Percentiles rank a stretch among this genome's conserved stretches.
These are phyloP conservation scores for Nitzschia palea DNA, from an alignment of 108 stramenopile genomes.

Conservation along the genomic window DNA sequence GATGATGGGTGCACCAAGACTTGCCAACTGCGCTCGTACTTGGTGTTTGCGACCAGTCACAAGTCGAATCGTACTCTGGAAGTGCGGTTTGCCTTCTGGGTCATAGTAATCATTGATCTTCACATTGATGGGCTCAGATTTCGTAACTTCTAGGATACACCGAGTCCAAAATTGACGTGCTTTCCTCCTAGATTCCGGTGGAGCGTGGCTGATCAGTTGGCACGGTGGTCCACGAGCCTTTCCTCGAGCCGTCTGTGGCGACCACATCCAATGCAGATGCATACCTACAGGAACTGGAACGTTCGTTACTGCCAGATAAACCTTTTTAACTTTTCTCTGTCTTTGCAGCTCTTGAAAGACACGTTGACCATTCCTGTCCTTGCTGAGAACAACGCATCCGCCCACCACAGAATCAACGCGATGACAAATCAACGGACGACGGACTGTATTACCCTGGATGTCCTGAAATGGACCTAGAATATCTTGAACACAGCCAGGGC, in stretches of 20 bases:
- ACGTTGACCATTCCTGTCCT: slow-evolving; percentile 82
- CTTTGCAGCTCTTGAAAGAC: slow-evolving; percentile 79
- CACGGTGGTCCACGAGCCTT: slow-evolving; percentile 80
- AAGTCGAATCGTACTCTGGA: slow-evolving; percentile 80
- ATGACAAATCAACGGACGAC: slow-evolving; percentile 79
- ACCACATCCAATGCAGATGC: slow-evolving; percentile 93
- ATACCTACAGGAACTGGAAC: slow-evolving; percentile 81
- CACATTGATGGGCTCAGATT: slow-evolving; percentile 76
- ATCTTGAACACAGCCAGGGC: slow-evolving; percentile 78
- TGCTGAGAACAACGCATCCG: slow-evolving; percentile 86
- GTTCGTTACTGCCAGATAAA: slow-evolving; percentile 81
- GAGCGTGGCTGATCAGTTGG: slow-evolving; percentile 71
- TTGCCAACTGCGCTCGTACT: slow-evolving; percentile 83
- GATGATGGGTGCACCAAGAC: slow-evolving; percentile 82
- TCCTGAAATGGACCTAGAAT: slow-evolving; percentile 76
- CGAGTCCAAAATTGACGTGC: slow-evolving; percentile 82
- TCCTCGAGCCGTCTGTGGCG: slow-evolving; percentile 58
- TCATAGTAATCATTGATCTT: slow-evolving; percentile 49
- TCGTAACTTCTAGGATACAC: slow-evolving; percentile 82
- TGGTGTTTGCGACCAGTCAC: slow-evolving; percentile 91
- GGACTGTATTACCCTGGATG: slow-evolving; percentile 57
- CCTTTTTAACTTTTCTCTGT: slow-evolving; percentile 80
- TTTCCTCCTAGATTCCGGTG: slow-evolving; percentile 71
- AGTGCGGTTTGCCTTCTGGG: slow-evolving; percentile 68
- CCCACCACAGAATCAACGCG: slow-evolving; percentile 86